Conservation (phyloP, 345 rosid genomes). For the Syzygium aqueum region DNA sequence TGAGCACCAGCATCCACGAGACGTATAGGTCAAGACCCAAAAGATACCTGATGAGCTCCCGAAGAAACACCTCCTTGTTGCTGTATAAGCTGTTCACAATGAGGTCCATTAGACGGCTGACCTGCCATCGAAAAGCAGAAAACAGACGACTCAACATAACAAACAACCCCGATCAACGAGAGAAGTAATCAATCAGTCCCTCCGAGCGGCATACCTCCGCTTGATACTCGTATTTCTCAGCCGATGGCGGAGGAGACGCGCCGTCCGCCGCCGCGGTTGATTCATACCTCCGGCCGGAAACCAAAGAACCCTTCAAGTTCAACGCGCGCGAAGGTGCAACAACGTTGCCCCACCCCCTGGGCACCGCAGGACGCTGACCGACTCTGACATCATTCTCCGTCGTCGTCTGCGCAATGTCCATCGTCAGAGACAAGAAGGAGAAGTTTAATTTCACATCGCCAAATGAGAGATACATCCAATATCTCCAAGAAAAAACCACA, state of each 20-base stretch:
- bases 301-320: slow-evolving; percentile 22
- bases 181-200: background rate
- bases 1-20: background rate
- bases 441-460: background rate
- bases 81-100: slow-evolving; percentile 93
- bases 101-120: slow-evolving; percentile 98
- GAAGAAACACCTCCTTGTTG: slow-evolving; percentile 95
- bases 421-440: background rate
- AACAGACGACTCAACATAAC: background rate
- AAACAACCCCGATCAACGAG: background rate
- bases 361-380: slow-evolving; percentile 52
- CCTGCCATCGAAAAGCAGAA: slow-evolving; percentile 29
- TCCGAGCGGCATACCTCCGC: slow-evolving; percentile 54
- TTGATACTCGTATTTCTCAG: slow-evolving; percentile 87
- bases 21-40: background rate
- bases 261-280: slow-evolving; percentile 67
- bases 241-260: slow-evolving; percentile 37
- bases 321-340: slow-evolving; percentile 11
- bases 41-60: slow-evolving; percentile 83
- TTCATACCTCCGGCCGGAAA: slow-evolving; percentile 40
- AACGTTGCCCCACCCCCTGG: slow-evolving; percentile 21
- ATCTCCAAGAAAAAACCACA: background rate
- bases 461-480: background rate
- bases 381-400: slow-evolving; percentile 18
- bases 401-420: slow-evolving; percentile 24